Base-by-base conservation (phyloP, 805 yeast species). In the Millerozyma acaciae region DNA sequence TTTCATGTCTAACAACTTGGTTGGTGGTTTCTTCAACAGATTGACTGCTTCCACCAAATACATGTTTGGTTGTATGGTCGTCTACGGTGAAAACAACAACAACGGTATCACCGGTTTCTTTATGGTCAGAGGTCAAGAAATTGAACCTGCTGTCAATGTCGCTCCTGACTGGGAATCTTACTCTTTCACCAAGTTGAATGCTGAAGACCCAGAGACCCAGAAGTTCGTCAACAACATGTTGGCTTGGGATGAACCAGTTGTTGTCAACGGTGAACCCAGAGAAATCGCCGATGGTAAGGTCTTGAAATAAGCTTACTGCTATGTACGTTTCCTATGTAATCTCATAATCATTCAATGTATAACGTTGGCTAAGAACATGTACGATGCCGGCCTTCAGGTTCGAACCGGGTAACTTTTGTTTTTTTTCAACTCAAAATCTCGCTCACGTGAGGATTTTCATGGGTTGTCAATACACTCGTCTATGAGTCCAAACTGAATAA, bases 151-250 rank as follows among this genome's bases (percentile, higher is more conserved):
- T 44, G 87, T 90, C 59, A 84, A 90, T 47, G 97, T 93, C 65
- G 98, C 97, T 59, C 97, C 98, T 66, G 98, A 93, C 72, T 88
- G 95, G 95, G 97, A 90, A 73, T 86, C 96, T 31, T 90, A 86
- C 73, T 59, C 62, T 39, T 87, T 76, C 84, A 69, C 78, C 60
- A 80, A 85, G 73, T 74, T 90, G 57, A 97, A 90, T 61, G 76
- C 82, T 42, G 53, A 87, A 53, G 76, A 77, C 50, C 78, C 76
- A 49, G 93, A 77, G 60, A 85, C 76, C 74, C 81, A 75, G 68
- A 84, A 73, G 45, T 85, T 86, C 57, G 65, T 93, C 53, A 74
- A 84, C 68, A 85, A 88, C 78, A 74, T 88, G 81, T 86, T 95
- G 82, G 95, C 97, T 51, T 90, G 97, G 97, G 98, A 90, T 66